phyloP scores from a whole-genome alignment of 2,329 filamentous ascomycete genomes.

The Pezicula radicicola region DNA sequence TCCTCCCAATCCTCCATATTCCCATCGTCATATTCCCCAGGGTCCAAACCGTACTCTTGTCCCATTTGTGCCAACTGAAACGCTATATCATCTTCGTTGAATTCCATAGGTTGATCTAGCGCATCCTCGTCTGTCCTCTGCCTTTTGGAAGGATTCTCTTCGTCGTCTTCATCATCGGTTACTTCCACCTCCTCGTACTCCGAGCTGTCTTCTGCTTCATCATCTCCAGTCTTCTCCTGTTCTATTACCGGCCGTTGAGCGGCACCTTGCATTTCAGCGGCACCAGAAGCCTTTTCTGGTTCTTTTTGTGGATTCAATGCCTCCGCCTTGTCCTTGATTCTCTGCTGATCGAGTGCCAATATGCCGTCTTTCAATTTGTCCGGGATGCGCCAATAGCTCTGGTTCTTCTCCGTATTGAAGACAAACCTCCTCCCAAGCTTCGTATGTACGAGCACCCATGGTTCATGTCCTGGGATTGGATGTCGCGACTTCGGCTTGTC shows the following conservation, averaged over 20 bases:
- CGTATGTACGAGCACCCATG: constrained; percentile 92
- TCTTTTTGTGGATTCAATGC: constrained; percentile 26
- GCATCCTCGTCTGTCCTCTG: constrained; percentile 42
- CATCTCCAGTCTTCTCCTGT: constrained; percentile 24
- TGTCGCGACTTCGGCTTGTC: constrained; percentile 82
- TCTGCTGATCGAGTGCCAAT: constrained; percentile 67
- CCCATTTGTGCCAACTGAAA: constrained; percentile 90
- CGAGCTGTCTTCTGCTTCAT: constrained; percentile 54
- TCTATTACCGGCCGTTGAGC: constrained; percentile 7
- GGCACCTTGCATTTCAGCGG: constrained; percentile 15
- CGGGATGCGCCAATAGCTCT: constrained; percentile 95
- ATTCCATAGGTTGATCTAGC: constrained; percentile 60
- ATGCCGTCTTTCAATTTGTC: constrained; percentile 80
- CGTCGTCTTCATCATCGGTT: constrained; percentile 46
- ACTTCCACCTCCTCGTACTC: constrained; percentile 61
- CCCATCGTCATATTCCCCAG: constrained; percentile 71
- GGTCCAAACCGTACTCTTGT: constrained; percentile 75
- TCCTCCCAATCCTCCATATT: constrained; percentile 63
- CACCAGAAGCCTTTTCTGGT: constrained; percentile 25
- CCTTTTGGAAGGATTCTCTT: constrained; percentile 46
- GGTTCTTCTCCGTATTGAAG: constrained; percentile 79
- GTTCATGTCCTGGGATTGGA: constrained; percentile 74
- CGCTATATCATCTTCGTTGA: constrained; percentile 91
- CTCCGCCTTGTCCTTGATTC: constrained; percentile 56
- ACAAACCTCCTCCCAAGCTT: constrained; percentile 87